Conservation (phyloP, 2,329 filamentous ascomycete genomes). For the Plenodomus tracheiphilus region DNA sequence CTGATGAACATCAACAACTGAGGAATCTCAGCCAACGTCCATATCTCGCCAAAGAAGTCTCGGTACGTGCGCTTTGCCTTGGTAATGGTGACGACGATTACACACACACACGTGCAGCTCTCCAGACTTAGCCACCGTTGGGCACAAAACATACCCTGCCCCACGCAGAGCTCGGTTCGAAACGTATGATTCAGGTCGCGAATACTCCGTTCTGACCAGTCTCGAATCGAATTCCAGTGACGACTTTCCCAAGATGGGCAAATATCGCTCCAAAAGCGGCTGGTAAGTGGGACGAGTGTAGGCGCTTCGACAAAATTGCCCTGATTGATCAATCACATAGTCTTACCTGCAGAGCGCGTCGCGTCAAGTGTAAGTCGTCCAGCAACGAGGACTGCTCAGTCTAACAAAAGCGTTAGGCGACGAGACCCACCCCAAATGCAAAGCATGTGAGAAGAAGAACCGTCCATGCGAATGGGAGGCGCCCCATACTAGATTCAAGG, state of each 20-base stretch:
- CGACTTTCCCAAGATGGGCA: slow-evolving; percentile 21
- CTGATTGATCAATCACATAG: slow-evolving; percentile 16
- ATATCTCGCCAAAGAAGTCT: background rate
- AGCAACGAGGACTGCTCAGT: background rate
- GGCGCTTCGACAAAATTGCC: background rate
- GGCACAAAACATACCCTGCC: background rate
- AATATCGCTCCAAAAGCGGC: slow-evolving; percentile 36
- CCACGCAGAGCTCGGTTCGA: background rate
- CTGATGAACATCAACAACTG: too few relatives aligned
- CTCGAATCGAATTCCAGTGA: slow-evolving; percentile 11
- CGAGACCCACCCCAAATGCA: slow-evolving; percentile 32
- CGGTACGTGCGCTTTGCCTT: background rate
- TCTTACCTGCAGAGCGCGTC: slow-evolving; percentile 35
- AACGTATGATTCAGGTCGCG: background rate
- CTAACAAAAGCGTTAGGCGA: slow-evolving; percentile 25
- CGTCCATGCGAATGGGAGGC: slow-evolving; percentile 37
- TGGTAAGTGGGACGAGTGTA: slow-evolving; percentile 26
- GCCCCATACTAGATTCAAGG: slow-evolving; percentile 30
- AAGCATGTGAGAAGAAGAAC: slow-evolving; percentile 37
- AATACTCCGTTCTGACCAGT: background rate
- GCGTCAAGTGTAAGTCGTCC: slow-evolving; percentile 33
- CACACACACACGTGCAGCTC: background rate
- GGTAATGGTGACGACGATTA: background rate
- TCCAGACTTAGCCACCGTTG: background rate
- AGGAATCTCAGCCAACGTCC: too few relatives aligned